Conservation (phyloP, 371 early-diverging fungal species). For the Capillidium rhysosporum region DNA sequence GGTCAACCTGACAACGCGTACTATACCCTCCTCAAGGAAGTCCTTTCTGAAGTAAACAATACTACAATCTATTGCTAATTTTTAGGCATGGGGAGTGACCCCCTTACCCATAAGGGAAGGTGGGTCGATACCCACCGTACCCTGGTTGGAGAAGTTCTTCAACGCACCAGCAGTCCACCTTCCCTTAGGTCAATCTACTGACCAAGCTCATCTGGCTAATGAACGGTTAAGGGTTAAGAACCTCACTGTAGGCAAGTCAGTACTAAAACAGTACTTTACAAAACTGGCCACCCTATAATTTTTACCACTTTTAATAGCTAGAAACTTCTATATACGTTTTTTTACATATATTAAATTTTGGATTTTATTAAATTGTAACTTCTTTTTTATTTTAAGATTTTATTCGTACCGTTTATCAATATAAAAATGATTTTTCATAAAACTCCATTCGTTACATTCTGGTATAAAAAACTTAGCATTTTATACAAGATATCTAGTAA, state of each 20-base stretch:
- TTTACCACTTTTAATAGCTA: too few relatives aligned
- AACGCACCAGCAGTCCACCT: slow-evolving; percentile 50
- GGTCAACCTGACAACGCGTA: slow-evolving; percentile 42
- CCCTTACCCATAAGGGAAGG: slow-evolving; percentile 54
- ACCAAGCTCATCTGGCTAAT: slow-evolving; percentile 62
- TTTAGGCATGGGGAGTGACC: slow-evolving; percentile 33
- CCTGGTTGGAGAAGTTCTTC: slow-evolving; percentile 55
- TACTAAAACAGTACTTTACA: neutral
- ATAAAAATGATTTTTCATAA: too few relatives aligned
- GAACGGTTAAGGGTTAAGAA: slow-evolving; percentile 39
- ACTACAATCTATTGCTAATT: neutral
- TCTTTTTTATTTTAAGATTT: too few relatives aligned
- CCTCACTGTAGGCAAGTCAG: slow-evolving; percentile 18
- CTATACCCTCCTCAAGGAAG: slow-evolving; percentile 41
- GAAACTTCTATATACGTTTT: too few relatives aligned
- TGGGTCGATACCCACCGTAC: slow-evolving; percentile 65
- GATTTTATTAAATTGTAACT: too few relatives aligned
- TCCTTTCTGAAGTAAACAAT: slow-evolving; percentile 22
- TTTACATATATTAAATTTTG: too few relatives aligned
- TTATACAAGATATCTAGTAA: too few relatives aligned
- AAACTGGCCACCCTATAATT: neutral
- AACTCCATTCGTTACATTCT: too few relatives aligned
- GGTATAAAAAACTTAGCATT: too few relatives aligned
- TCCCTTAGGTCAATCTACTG: slow-evolving; percentile 57
- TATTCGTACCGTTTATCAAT: too few relatives aligned